Conservation (phyloP, 768 basidiomycete genomes). For the Clitopilus hobsonii region DNA sequence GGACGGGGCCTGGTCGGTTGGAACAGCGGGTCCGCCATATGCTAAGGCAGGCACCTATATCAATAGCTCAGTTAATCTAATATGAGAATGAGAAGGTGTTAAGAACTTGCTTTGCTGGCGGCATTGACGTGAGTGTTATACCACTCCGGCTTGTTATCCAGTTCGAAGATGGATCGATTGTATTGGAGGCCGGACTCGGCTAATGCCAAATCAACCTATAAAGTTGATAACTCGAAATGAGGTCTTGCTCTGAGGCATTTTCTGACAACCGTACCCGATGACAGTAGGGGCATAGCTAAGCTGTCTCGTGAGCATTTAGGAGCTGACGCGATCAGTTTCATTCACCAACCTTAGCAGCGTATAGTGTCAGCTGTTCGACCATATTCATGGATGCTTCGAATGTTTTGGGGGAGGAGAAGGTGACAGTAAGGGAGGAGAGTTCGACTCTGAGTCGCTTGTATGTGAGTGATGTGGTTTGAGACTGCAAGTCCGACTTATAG, state of each 20-base stretch:
- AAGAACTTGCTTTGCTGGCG: conserved; percentile 41
- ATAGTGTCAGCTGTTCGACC: conserved; percentile 32
- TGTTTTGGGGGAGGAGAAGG: neutral
- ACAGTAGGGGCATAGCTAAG: conserved; percentile 54
- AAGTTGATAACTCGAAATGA: neutral
- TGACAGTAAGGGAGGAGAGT: neutral
- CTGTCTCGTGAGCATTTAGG: neutral
- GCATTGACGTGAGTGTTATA: conserved; percentile 63
- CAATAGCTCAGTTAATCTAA: neutral
- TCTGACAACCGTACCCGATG: conserved; percentile 39
- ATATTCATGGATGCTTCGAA: neutral
- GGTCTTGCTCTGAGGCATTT: neutral
- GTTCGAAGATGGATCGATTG: conserved; percentile 54
- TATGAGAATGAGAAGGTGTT: neutral
- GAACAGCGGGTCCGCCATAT: conserved; percentile 55
- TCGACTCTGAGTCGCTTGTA: neutral
- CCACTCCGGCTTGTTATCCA: conserved; percentile 66
- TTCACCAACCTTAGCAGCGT: conserved; percentile 40
- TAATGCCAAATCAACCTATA: conserved; percentile 57
- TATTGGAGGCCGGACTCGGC: conserved; percentile 46
- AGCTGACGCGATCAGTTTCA: neutral
- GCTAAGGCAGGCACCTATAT: conserved; percentile 46
- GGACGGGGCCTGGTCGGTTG: conserved; percentile 40
- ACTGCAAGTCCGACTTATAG: no score
- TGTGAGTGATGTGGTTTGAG: neutral